Evolutionary conservation across 331 rosid genomes (phyloP).

Genomic region (Quercus tomentella): DNA sequence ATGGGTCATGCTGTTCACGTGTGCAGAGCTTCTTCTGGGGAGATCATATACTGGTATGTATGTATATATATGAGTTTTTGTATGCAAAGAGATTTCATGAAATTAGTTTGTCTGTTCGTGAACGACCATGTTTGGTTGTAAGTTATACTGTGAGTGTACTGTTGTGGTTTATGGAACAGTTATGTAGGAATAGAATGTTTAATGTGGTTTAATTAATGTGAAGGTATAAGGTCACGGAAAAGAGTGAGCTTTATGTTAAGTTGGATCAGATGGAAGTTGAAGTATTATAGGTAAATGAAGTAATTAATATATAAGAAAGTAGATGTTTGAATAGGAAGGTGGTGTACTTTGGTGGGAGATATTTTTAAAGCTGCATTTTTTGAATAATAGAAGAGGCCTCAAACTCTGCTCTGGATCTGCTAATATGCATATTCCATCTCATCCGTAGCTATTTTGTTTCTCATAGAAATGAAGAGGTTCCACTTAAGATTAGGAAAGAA

Average conservation of each 20-base stretch:
- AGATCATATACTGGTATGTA: conserved; percentile 63
- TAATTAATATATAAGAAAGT: background rate
- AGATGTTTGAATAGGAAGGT: background rate
- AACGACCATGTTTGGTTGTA: background rate
- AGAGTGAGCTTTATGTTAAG: conserved; percentile 2
- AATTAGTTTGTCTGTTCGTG: background rate
- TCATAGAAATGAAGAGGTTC: background rate
- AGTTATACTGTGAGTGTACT: conserved; percentile 2
- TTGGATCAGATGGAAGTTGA: background rate
- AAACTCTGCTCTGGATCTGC: background rate
- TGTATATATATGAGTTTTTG: background rate
- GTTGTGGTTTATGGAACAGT: conserved; percentile 27
- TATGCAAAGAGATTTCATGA: background rate
- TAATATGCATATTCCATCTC: background rate
- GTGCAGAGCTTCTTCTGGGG: conserved; percentile 40
- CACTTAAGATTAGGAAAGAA: background rate
- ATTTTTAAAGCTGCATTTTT: background rate
- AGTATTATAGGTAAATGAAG: background rate
- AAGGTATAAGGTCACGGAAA: background rate
- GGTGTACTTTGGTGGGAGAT: background rate
- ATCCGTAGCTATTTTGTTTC: background rate
- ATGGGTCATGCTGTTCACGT: conserved; percentile 67
- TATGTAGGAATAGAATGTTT: background rate
- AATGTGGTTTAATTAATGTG: background rate
- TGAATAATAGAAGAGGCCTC: background rate